Base-by-base conservation (phyloP, 345 rosid species). In the Citropsis articulata region DNA sequence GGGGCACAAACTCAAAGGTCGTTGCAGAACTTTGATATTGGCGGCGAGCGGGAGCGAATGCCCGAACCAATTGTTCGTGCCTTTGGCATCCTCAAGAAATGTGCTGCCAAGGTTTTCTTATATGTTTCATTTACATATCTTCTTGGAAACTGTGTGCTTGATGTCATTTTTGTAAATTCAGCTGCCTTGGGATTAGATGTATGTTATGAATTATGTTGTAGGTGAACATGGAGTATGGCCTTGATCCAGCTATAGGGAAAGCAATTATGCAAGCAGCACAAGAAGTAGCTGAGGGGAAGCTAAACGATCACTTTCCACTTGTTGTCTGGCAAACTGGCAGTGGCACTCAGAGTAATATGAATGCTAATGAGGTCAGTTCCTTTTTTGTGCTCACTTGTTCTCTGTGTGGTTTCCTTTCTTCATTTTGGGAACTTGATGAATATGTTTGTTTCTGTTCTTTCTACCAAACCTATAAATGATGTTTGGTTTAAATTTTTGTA, bases 311-410 rank as follows among this genome's bases (percentile, higher is more conserved):
- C 76, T 96, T 96, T 53, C 97, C 97, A 0, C 98, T 96, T 73
- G 95, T 96, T 61, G 89, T 93, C 5, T 96, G 99, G 99, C 99
- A 96, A 88, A 94, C 99, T 76, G 99, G 99, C 71, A 96, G 99
- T 81, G 99, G 99, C 36, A 96, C 99, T 81, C 99, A 96, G 82
- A 94, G 98, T 84, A 96, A 96, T 83, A 96, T 96, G 99, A 96
- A 96, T 80, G 99, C 99, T 69, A 96, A 96, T 80, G 99, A 96
- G 98, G 99, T 95, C 4, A 14, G 75, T 77, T 9, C 55, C 1
- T n/a, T 68, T 48, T 74, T 27, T 42, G n/a, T 21, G 40, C 27
- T 42, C 57, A 12, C 19, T 2, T 28, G 65, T 28, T 28, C 57
- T 4, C 60, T 75, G 48, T 63, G 36, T 42, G 59, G 59, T 42